Base-by-base conservation (phyloP, 139 green algal species). In the Tetratostichococcus sp. region DNA sequence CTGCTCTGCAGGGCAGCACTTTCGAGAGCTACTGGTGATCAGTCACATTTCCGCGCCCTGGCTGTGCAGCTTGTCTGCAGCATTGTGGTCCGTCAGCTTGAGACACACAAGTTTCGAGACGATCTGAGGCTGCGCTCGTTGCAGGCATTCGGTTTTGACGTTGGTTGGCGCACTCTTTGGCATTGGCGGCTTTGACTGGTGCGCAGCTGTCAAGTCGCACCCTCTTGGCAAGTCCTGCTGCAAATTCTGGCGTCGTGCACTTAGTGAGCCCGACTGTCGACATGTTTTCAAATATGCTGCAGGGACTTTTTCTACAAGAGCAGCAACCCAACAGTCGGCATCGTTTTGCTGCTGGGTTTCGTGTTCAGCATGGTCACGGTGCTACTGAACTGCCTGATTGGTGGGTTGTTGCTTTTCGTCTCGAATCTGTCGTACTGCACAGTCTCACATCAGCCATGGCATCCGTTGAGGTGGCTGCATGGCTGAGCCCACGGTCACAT, bases 351-450 rank as follows among this genome's bases (percentile, higher is more conserved):
- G 26, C 72, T 79, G 30, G 28, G 77, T 31, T 85, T 75, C 35
- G 35, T 81, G 34, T 81, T 84, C 31, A 30, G 66, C 25, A 80
- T 86, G 79, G 67, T 57, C 43, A 80, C 85, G 62, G 74, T 89
- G 1, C 39, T 50, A 11, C 39, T 50, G 11, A 50, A 50, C 39
- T 50, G 39, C 39, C 39, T 50, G 8, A 50, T 50, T 11, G 39
- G 39, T 50, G 39, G 11, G 39, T 50, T 50, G 6, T 50, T 50
- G 6, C 11, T 50, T 50, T 50, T 11, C 8, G 11, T 50, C 11
- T 50, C 11, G 8, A 11, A 50, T 50, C 11, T 50, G n/a, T n/a
- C n/a, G n/a, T n/a, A n/a, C n/a, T n/a, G n/a, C n/a, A n/a, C n/a
- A n/a, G n/a, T n/a, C n/a, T n/a, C n/a, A n/a, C n/a, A n/a, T n/a